Evolutionary conservation across 208 protist species (phyloP).

Genomic region (Acanthamoeba triangularis): DNA sequence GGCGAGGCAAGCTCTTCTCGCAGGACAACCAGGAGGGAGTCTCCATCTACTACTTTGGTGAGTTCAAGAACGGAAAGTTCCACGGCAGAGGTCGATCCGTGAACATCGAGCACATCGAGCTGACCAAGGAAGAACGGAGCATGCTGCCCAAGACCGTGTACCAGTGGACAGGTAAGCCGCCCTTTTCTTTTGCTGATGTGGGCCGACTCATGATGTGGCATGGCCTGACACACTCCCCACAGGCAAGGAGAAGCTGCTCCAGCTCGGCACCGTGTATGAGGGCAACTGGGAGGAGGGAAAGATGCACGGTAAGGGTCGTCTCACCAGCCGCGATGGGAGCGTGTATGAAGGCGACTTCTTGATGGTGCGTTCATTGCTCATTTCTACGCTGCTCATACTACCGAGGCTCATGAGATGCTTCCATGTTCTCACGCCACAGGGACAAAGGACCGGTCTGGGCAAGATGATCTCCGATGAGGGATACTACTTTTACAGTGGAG

Average conservation of each 20-base stretch:
- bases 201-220: neutral
- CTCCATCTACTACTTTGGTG: slow-evolving; percentile 26
- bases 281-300: slow-evolving; percentile 47
- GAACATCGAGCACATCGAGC: slow-evolving; percentile 23
- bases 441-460: neutral
- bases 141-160: slow-evolving; percentile 15
- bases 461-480: slow-evolving; percentile 37
- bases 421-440: neutral
- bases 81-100: slow-evolving; percentile 46
- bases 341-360: slow-evolving; percentile 60
- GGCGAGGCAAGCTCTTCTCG: slow-evolving; percentile 34
- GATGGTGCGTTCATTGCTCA: neutral
- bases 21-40: slow-evolving; percentile 22
- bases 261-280: slow-evolving; percentile 34
- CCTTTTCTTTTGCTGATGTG: neutral
- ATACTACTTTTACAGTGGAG: neutral
- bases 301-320: slow-evolving; percentile 13
- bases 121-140: neutral
- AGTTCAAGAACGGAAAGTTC: slow-evolving; percentile 60
- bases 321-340: neutral
- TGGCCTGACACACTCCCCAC: neutral
- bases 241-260: slow-evolving; percentile 57
- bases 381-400: neutral
- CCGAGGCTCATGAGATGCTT: neutral
- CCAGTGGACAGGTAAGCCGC: slow-evolving; percentile 6